These are phyloP conservation scores for Bauhinia variegata DNA, from an alignment of 306 rosid species.

Conservation along the genomic window DNA sequence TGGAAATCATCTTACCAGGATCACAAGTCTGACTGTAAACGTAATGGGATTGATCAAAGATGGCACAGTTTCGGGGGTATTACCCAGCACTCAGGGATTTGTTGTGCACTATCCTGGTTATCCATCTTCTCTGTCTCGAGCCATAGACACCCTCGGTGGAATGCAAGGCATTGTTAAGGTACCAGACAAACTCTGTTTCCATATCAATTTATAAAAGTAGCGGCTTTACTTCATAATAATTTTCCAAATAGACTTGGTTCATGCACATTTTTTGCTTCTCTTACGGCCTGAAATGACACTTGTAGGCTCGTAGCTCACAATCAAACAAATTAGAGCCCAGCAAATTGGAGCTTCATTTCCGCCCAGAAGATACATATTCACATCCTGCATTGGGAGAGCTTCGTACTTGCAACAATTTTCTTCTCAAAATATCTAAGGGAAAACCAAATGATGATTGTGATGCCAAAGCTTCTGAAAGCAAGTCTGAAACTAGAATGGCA, in stretches of 20 bases:
- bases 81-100: conserved; percentile 59
- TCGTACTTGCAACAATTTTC: conserved; percentile 61
- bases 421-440: conserved; percentile 68
- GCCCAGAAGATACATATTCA: conserved; percentile 80
- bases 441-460: conserved; percentile 32
- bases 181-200: neutral
- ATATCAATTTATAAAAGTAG: no score
- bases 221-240: neutral
- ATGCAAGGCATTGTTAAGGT: conserved; percentile 68
- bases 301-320: conserved; percentile 62
- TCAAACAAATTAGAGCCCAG: conserved; percentile 66
- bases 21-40: neutral
- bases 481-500: conserved; percentile 30
- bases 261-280: neutral
- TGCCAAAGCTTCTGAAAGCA: conserved; percentile 31
- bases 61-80: conserved; percentile 62
- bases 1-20: conserved; percentile 14
- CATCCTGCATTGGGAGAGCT: conserved; percentile 88
- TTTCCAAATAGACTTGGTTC: conserved; percentile 1
- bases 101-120: conserved; percentile 77
- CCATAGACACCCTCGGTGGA: conserved; percentile 75
- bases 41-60: conserved; percentile 67
- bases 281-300: conserved; percentile 12
- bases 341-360: conserved; percentile 74
- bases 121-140: conserved; percentile 63